Conservation (phyloP, 2,329 filamentous ascomycete species). For the Penicillium sp. region DNA sequence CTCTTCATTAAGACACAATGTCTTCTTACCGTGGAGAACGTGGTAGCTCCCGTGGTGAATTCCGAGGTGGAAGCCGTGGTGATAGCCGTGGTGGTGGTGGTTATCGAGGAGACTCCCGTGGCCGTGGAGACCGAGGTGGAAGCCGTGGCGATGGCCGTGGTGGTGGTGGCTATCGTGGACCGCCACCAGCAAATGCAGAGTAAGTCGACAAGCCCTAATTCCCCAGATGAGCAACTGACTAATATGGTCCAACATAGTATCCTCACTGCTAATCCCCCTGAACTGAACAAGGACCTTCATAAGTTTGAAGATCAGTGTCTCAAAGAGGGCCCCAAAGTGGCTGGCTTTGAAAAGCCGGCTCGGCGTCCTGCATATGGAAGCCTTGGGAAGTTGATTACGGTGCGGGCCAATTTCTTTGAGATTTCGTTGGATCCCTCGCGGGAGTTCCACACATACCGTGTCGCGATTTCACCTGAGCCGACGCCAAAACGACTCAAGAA, state of each 20-base stretch:
- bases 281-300: not conserved
- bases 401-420: conserved; percentile 20
- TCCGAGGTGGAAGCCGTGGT: not conserved
- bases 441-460: conserved; percentile 7
- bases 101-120: not conserved
- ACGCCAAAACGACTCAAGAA: not conserved
- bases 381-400: not conserved
- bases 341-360: not conserved
- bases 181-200: not conserved
- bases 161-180: not conserved
- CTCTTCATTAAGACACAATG: not conserved
- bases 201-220: not conserved
- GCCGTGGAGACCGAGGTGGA: not conserved
- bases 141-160: not conserved
- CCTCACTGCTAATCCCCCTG: not conserved
- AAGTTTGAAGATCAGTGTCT: not conserved
- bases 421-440: conserved; percentile 6
- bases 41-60: not conserved
- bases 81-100: conserved; percentile 1
- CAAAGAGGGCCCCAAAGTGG: not conserved
- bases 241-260: not conserved
- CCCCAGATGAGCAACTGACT: not conserved
- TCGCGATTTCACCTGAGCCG: not conserved
- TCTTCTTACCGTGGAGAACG: not conserved
- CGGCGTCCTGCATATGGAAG: conserved; percentile 20